Percentiles rank a stretch among this genome's conserved stretches.
These are phyloP conservation scores for Leccinum solheimii DNA, from an alignment of 1,284 basidiomycete species.

Conservation along the genomic window DNA sequence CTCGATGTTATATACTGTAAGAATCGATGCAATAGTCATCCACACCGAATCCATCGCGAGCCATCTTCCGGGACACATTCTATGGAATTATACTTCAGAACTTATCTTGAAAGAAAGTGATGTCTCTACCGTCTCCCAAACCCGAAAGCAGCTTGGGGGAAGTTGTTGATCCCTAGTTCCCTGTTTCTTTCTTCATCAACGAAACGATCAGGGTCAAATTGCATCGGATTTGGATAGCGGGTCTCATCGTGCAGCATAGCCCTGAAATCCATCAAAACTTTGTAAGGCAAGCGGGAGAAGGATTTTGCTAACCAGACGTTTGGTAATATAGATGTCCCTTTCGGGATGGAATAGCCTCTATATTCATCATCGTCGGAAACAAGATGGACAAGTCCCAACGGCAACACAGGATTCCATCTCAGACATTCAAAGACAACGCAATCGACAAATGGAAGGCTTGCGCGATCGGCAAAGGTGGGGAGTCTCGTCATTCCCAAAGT, in stretches of 20 bases:
- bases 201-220: constrained; percentile 27
- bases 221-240: constrained; percentile 25
- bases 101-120: background rate
- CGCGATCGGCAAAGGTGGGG: constrained; percentile 39
- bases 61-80: constrained; percentile 48
- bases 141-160: constrained; percentile 40
- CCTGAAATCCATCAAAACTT: constrained; percentile 16
- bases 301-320: constrained; percentile 41
- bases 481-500: constrained; percentile 34
- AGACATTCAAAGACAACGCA: constrained; percentile 41
- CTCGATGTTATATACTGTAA: constrained; percentile 44
- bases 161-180: constrained; percentile 27
- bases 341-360: constrained; percentile 44
- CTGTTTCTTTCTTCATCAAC: constrained; percentile 24
- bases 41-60: constrained; percentile 50
- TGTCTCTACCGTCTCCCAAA: constrained; percentile 42
- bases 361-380: constrained; percentile 44
- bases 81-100: constrained; percentile 17
- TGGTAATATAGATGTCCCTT: constrained; percentile 43
- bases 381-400: constrained; percentile 41
- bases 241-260: constrained; percentile 31
- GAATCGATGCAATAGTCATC: constrained; percentile 47
- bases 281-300: background rate
- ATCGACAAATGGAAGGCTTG: constrained; percentile 39
- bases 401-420: constrained; percentile 47